Evolutionary conservation across 345 rosid genomes (phyloP), one percentile per base, ranked within the genome.

Genomic region (Eucalyptus curtisii): DNA sequence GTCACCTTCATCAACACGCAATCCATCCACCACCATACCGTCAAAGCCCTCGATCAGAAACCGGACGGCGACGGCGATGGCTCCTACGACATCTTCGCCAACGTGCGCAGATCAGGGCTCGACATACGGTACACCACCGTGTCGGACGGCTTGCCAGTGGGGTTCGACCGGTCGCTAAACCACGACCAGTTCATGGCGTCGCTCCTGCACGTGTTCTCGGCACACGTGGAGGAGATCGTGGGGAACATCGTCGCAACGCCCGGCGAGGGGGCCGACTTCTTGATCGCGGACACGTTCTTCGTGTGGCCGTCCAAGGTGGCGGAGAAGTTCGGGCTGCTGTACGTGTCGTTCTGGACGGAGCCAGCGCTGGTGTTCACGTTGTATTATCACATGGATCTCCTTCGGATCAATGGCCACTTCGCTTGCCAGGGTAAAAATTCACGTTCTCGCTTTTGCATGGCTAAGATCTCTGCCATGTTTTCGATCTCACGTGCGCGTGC

Each of bases 311-410:
- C 96, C 4, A 92, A 89, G 91, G 87, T 95, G 87, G 95, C 89
- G 12, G 91, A 90, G 89, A 94, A 94, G 89, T 93, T 92, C 24
- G 93, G 92, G 5, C 53, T 93, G 86, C 24, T 91, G 25, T 91
- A 94, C 90, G 94, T 94, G 86, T 95, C 97, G 66, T 94, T 94
- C 88, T 94, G 97, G 96, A 95, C 97, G 14, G 95, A 94, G 88
- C 92, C 95, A 11, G 96, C 96, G 90, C 87, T 95, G 89, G 95
- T 94, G 50, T 94, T 94, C 61, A 87, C 92, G 86, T 89, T 94
- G 49, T 94, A 94, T 87, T 94, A 93, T 49, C 95, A 94, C 86
- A 12, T 94, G 88, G 92, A 95, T 87, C 95, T 95, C 59, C 94
- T 95, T 49, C 90, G 90, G 49, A 89, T 84, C 33, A 89, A 95